These are phyloP conservation scores for Pseudoneurospora amorphoporcata DNA, from an alignment of 495 filamentous ascomycete species.

Conservation along the genomic window DNA sequence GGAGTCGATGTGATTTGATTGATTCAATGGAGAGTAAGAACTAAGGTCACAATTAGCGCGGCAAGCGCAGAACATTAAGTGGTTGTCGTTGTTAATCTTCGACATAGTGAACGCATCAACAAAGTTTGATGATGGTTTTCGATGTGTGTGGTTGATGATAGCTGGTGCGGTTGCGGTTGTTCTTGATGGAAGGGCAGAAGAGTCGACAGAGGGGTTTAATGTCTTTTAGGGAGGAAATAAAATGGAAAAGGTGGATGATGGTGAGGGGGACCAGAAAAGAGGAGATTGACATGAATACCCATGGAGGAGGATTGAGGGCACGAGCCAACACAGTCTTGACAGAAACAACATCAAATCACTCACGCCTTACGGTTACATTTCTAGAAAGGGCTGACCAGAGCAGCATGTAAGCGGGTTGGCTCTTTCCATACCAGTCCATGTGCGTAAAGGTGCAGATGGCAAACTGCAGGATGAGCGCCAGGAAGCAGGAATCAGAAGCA, in stretches of 20 bases:
- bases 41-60: no score
- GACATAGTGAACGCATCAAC: no score
- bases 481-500: neutral
- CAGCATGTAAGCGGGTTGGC: neutral
- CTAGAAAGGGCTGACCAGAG: neutral
- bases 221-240: no score
- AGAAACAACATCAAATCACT: neutral
- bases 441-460: neutral
- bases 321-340: neutral
- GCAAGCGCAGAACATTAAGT: neutral
- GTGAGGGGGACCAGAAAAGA: no score
- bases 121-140: no score
- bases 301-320: neutral
- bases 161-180: no score
- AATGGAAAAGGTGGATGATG: no score
- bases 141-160: no score
- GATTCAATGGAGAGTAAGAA: no score
- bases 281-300: neutral
- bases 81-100: neutral
- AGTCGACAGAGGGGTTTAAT: no score
- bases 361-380: neutral
- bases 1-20: no score
- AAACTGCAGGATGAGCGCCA: neutral
- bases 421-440: neutral
- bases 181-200: no score